Evolutionary conservation across 192 early-diverging fungal genomes (phyloP).

Genomic region (Kickxella alabastrina): DNA sequence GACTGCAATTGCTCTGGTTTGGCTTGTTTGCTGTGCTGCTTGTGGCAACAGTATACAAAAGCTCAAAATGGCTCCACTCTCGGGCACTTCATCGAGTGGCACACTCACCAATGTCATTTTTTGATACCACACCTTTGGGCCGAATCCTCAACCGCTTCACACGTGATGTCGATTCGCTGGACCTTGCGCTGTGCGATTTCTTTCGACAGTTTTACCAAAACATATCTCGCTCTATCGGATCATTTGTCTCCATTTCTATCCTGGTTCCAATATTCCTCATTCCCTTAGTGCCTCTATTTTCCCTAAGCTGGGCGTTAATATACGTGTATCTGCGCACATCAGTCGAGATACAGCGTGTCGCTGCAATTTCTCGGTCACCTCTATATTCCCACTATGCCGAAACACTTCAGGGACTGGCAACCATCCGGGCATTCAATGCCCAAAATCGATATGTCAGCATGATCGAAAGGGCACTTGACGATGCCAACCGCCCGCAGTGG

Average conservation of each 20-base stretch:
- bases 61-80: constrained; percentile 61
- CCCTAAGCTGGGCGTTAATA: constrained; percentile 71
- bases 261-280: constrained; percentile 66
- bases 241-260: constrained; percentile 46
- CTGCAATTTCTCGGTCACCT: constrained; percentile 76
- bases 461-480: constrained; percentile 18
- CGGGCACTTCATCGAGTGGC: constrained; percentile 74
- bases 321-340: constrained; percentile 73
- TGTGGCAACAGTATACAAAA: constrained; percentile 27
- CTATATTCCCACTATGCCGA: constrained; percentile 82
- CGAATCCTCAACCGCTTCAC: constrained; percentile 72
- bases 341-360: constrained; percentile 86
- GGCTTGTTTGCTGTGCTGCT: constrained; percentile 20
- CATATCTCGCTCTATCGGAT: constrained; percentile 29
- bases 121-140: constrained; percentile 71
- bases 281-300: constrained; percentile 68
- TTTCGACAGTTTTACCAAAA: constrained; percentile 62
- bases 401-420: constrained; percentile 72
- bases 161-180: constrained; percentile 60
- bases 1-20: constrained; percentile 56
- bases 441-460: constrained; percentile 20
- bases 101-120: constrained; percentile 65
- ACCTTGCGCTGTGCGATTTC: constrained; percentile 60
- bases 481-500: constrained; percentile 44
- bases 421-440: constrained; percentile 76